Evolutionary conservation across 306 rosid genomes (phyloP).

Genomic region (Trifolium dubium): DNA sequence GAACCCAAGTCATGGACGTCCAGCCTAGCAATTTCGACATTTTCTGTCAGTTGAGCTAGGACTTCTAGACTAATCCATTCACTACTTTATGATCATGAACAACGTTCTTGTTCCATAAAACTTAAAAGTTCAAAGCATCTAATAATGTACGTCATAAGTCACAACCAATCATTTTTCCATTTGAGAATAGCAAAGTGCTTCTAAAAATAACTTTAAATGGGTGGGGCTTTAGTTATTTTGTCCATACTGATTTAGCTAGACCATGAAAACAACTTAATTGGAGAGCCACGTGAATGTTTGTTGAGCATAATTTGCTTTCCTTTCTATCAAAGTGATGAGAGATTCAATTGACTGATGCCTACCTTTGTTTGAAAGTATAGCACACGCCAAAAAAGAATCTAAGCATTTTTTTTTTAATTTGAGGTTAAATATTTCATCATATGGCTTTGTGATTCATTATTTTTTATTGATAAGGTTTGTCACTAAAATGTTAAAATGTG

Average conservation of each 20-base stretch:
- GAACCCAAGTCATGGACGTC: too few relatives aligned
- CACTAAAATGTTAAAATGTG: too few relatives aligned
- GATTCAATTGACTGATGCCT: slow-evolving; percentile 2
- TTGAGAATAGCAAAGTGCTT: slow-evolving; percentile 17
- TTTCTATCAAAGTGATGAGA: neutral
- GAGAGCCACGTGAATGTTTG: slow-evolving; percentile 32
- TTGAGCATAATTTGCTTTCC: slow-evolving; percentile 6
- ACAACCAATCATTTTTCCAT: slow-evolving; percentile 25
- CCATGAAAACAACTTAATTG: neutral
- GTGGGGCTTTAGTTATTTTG: slow-evolving; percentile 22
- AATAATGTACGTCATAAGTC: slow-evolving; percentile 4
- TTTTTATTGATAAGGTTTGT: too few relatives aligned
- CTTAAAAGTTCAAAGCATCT: slow-evolving; percentile 35
- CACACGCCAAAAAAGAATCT: neutral
- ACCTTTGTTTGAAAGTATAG: neutral
- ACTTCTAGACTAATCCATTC: too few relatives aligned
- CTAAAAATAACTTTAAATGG: neutral
- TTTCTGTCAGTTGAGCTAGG: too few relatives aligned
- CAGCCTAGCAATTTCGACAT: too few relatives aligned
- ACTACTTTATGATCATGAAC: slow-evolving; percentile 13
- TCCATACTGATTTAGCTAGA: neutral
- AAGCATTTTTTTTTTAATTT: too few relatives aligned
- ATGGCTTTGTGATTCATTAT: too few relatives aligned
- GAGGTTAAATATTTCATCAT: too few relatives aligned
- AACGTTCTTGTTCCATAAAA: slow-evolving; percentile 1